Evolutionary conservation across 345 rosid species (phyloP).

Genomic region (Salix exigua): DNA sequence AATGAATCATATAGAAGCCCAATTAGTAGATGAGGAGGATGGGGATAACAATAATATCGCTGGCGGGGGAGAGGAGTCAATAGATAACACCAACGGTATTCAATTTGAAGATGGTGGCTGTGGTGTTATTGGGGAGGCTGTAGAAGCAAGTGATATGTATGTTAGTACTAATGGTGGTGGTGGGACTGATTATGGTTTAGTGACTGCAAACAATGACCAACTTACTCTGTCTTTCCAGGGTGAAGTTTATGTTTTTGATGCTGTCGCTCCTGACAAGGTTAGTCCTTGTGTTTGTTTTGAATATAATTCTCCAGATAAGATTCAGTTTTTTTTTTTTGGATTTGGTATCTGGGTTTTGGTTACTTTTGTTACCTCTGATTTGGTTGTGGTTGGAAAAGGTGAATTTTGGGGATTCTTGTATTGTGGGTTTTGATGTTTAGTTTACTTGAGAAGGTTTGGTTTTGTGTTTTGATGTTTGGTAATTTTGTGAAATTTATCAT

Average conservation of each 20-base stretch:
- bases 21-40: conserved; percentile 20
- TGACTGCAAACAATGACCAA: conserved; percentile 28
- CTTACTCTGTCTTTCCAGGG: conserved; percentile 50
- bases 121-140: conserved; percentile 21
- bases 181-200: conserved; percentile 11
- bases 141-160: conserved; percentile 11
- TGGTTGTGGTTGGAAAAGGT: not conserved
- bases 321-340: not conserved
- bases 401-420: not conserved
- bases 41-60: conserved; percentile 18
- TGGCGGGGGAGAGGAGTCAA: conserved; percentile 32
- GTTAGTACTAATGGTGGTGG: conserved; percentile 8
- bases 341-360: conserved; percentile 8
- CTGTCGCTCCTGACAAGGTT: conserved; percentile 48
- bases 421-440: not conserved
- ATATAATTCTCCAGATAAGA: not conserved
- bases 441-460: not conserved
- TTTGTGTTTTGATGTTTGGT: too few species aligned
- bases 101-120: conserved; percentile 23
- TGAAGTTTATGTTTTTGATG: conserved; percentile 47
- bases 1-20: conserved; percentile 4
- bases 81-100: conserved; percentile 27
- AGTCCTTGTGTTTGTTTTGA: not conserved
- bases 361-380: conserved; percentile 3
- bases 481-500: not conserved